These are phyloP conservation scores for Gracilariopsis chorda DNA, from an alignment of 23 red algal species.

Conservation along the genomic window DNA sequence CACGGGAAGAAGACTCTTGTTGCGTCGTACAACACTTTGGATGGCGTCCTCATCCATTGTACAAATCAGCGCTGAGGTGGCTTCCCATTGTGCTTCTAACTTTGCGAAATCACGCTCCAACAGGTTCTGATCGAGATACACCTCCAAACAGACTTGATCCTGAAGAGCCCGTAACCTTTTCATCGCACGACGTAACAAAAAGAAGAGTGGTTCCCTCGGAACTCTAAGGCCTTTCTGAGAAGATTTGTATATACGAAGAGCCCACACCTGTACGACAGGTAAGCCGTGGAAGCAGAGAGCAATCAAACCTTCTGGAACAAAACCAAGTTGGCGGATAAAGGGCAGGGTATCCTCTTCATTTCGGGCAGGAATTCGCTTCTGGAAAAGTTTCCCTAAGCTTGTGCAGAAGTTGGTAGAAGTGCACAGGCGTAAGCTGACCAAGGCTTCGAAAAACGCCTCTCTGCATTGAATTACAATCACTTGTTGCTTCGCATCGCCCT, in stretches of 20 bases:
- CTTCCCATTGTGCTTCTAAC: background rate
- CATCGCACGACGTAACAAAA: background rate
- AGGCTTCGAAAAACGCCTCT: constrained; percentile 31
- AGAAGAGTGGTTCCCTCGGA: background rate
- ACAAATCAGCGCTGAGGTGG: background rate
- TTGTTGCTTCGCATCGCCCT: background rate
- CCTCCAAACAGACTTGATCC: background rate
- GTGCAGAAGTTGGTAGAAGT: background rate
- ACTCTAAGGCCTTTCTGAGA: background rate
- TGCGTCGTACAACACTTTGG: background rate
- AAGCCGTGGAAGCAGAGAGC: constrained; percentile 39
- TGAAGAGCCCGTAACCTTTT: background rate
- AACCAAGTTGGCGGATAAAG: constrained; percentile 2
- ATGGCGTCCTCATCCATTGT: background rate
- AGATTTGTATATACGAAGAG: background rate
- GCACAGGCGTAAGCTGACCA: constrained; percentile 23
- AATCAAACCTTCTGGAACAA: constrained; percentile 16
- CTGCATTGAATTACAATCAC: background rate
- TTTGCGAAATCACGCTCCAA: background rate
- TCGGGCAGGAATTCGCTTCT: background rate
- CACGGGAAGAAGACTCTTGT: background rate
- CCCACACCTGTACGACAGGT: constrained; percentile 24
- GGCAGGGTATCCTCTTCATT: constrained; percentile 25
- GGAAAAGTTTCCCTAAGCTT: background rate
- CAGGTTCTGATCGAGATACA: background rate